These are phyloP conservation scores for Ammopiptanthus mongolicus DNA, from an alignment of 306 rosid species.

Conservation along the genomic window DNA sequence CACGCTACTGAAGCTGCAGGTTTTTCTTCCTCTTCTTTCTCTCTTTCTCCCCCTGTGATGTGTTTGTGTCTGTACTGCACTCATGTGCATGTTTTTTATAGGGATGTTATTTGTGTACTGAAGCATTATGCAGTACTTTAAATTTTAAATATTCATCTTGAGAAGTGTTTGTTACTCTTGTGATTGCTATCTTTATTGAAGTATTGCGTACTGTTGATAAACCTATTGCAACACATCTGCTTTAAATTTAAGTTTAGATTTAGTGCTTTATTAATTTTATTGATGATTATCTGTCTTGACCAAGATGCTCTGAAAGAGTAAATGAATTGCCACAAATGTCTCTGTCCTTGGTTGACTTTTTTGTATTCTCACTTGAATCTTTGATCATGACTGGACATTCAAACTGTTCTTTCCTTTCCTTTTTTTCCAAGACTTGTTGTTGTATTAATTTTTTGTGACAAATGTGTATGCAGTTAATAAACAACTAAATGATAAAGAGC, in stretches of 20 bases:
- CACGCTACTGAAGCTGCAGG: conserved; percentile 92
- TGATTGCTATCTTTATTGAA: not conserved
- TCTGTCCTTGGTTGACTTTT: not conserved
- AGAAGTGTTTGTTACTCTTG: not conserved
- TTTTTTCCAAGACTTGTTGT: too few relatives aligned
- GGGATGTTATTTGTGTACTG: not conserved
- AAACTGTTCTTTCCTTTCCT: not conserved
- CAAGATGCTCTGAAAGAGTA: not conserved
- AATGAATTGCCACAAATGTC: not conserved
- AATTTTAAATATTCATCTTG: not conserved
- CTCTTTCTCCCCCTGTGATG: not conserved
- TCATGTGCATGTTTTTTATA: not conserved
- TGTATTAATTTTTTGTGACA: not conserved
- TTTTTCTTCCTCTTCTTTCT: conserved; percentile 23
- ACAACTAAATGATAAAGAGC: conserved; percentile 91
- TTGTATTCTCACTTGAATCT: not conserved
- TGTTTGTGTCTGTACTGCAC: not conserved
- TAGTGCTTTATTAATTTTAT: not conserved
- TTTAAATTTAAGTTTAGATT: not conserved
- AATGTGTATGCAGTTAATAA: conserved; percentile 66
- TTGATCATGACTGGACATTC: not conserved
- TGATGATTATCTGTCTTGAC: not conserved
- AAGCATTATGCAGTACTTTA: not conserved
- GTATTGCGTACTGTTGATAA: not conserved
- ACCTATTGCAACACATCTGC: not conserved